These are phyloP conservation scores for Agaricus subrufescens DNA, from an alignment of 768 basidiomycete species.

Conservation along the genomic window DNA sequence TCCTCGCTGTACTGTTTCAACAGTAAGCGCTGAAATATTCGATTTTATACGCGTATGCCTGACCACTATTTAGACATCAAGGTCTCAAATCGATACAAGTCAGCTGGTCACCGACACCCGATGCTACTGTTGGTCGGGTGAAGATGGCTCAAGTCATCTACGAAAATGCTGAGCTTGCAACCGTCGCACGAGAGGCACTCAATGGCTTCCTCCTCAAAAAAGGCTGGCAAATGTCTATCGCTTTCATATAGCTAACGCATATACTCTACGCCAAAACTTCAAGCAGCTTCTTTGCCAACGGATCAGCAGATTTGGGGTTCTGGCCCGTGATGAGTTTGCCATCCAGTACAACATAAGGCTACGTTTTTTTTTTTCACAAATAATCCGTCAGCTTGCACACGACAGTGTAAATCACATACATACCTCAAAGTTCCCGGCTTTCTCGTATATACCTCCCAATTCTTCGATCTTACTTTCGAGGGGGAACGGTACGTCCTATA, in stretches of 20 bases:
- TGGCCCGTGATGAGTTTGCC: conserved; percentile 67
- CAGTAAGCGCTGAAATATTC: conserved; percentile 54
- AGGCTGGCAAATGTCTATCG: conserved; percentile 79
- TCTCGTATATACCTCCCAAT: conserved; percentile 65
- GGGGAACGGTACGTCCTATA: conserved; percentile 62
- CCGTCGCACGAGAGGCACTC: conserved; percentile 74
- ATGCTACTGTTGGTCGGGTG: conserved; percentile 56
- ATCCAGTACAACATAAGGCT: conserved; percentile 51
- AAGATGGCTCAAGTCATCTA: conserved; percentile 83
- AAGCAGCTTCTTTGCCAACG: conserved; percentile 7
- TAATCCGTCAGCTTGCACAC: not conserved
- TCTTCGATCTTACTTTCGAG: conserved; percentile 59
- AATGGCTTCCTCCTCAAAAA: conserved; percentile 87
- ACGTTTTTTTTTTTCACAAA: conserved; percentile 3
- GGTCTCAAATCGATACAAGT: conserved; percentile 76
- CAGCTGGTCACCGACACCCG: conserved; percentile 62
- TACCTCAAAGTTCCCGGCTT: conserved; percentile 54
- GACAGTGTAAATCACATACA: conserved; percentile 17
- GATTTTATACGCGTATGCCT: not conserved
- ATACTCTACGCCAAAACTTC: conserved; percentile 5
- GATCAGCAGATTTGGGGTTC: conserved; percentile 62
- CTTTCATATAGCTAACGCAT: conserved; percentile 45
- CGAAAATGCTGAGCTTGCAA: conserved; percentile 69
- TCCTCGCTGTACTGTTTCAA: conserved; percentile 84
- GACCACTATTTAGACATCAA: conserved; percentile 56